These are phyloP conservation scores for Zasmidium citrigriseum DNA, from an alignment of 2,329 filamentous ascomycete species.

Conservation along the genomic window DNA sequence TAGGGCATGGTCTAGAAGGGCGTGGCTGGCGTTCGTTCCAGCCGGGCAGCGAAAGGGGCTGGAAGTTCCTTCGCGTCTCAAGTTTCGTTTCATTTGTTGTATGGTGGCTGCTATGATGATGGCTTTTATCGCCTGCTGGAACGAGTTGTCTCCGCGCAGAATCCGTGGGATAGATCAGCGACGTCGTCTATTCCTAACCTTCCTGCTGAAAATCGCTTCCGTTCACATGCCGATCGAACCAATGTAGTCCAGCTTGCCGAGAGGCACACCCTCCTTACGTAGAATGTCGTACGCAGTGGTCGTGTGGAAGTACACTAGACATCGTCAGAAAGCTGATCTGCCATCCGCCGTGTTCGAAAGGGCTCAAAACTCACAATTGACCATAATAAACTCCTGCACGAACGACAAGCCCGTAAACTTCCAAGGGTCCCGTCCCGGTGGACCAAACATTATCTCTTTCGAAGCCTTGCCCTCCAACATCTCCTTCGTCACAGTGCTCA, in stretches of 20 bases:
- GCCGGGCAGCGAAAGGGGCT: too few relatives aligned
- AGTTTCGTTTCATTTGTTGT: too few relatives aligned
- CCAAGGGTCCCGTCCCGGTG: not conserved
- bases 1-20: not conserved
- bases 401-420: not conserved
- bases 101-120: too few relatives aligned
- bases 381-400: not conserved
- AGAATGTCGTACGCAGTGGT: slow-evolving; percentile 62
- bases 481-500: not conserved
- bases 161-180: too few relatives aligned
- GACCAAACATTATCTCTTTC: not conserved
- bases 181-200: too few relatives aligned
- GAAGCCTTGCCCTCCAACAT: not conserved
- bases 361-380: not conserved
- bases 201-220: too few relatives aligned
- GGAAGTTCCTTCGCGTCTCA: too few relatives aligned
- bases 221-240: slow-evolving; percentile 26
- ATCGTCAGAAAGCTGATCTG: too few relatives aligned
- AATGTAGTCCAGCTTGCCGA: slow-evolving; percentile 63
- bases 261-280: slow-evolving; percentile 59
- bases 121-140: too few relatives aligned
- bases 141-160: too few relatives aligned
- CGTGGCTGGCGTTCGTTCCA: not conserved
- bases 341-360: too few relatives aligned
- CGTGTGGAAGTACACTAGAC: slow-evolving; percentile 61